Base-by-base conservation (phyloP, 2,329 filamentous ascomycete species). In the Pezizomycotina sp. region DNA sequence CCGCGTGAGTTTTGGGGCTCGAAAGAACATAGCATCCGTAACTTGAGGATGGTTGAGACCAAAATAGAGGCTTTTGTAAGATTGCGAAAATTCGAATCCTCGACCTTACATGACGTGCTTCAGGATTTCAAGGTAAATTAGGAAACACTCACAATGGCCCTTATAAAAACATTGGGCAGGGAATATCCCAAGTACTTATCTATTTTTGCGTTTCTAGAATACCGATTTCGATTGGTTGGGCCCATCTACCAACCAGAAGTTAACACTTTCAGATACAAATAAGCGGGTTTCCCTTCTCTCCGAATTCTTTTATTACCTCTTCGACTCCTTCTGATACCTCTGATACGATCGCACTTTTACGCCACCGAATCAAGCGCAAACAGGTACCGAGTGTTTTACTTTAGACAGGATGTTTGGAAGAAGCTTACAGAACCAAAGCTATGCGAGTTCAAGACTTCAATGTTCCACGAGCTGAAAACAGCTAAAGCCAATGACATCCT, bases 391-490 rank as follows among this genome's bases (percentile, higher is more conserved):
- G 60, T 95, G 1, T 92, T 92, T 56, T 98, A 82, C 58, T 95
- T 93, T 54, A 77, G 86, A 3, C 89, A 98, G 47, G 89, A 98
- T 56, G 65, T 89, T 6, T 98, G 89, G 89, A 71, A 69, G 32
- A 66, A 66, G 25, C 57, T 95, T 21, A 71, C 76, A 2, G 74
- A 84, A 48, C 78, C 83, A 5, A 71, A 76, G 0, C 61, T 93
- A 53, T 56, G 63, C 1, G 60, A 60, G 1, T 59, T 95, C 14
- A 89, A 77, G 52, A 48, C 60, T 2, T 66, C 60, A 6, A 82
- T 91, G 68, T 81, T 93, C 45, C 77, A 89, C 47, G 78, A 89
- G 49, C 60, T 93, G 25, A 69, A 66, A 26, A 52, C 64, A 1
- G 61, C 63, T 0, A 61, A 66, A 6, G 74, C 74, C 0, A 58